Evolutionary conservation across 1,139 yeast genomes (phyloP).

Genomic region (Geotrichum klebahnii): DNA sequence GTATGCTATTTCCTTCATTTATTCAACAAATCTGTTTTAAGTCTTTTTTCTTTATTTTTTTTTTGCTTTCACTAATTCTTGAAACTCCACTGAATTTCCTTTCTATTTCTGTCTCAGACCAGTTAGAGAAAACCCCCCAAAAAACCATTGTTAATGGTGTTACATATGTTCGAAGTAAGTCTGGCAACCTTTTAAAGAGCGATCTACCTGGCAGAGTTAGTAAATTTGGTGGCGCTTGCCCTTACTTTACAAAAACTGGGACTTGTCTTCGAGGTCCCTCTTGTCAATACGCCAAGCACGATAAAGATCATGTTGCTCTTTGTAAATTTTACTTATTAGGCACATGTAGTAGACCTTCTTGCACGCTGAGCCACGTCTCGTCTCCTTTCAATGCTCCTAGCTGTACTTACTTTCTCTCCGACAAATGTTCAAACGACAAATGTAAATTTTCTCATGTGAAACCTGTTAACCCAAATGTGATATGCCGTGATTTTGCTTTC

Average conservation of each 20-base stretch:
- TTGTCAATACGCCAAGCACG: constrained; percentile 55
- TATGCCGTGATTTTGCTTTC: constrained; percentile 64
- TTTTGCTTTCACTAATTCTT: neutral
- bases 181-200: constrained; percentile 30
- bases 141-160: constrained; percentile 31
- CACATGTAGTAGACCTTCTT: constrained; percentile 48
- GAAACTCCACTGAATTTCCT: neutral
- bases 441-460: constrained; percentile 58
- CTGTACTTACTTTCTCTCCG: constrained; percentile 52
- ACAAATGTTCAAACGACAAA: constrained; percentile 51
- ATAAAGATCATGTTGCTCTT: constrained; percentile 48
- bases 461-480: constrained; percentile 44
- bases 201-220: constrained; percentile 20
- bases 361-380: constrained; percentile 56
- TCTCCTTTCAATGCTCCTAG: constrained; percentile 62
- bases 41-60: neutral
- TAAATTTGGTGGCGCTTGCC: constrained; percentile 27
- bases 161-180: constrained; percentile 32
- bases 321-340: constrained; percentile 52
- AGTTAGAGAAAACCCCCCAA: constrained; percentile 26
- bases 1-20: constrained; percentile 14
- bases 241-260: constrained; percentile 38
- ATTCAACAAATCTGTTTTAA: neutral
- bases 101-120: constrained; percentile 1
- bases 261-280: constrained; percentile 50